phyloP scores from a whole-genome alignment of 176 grass and related monocot genomes.

The Triticum monococcum region DNA sequence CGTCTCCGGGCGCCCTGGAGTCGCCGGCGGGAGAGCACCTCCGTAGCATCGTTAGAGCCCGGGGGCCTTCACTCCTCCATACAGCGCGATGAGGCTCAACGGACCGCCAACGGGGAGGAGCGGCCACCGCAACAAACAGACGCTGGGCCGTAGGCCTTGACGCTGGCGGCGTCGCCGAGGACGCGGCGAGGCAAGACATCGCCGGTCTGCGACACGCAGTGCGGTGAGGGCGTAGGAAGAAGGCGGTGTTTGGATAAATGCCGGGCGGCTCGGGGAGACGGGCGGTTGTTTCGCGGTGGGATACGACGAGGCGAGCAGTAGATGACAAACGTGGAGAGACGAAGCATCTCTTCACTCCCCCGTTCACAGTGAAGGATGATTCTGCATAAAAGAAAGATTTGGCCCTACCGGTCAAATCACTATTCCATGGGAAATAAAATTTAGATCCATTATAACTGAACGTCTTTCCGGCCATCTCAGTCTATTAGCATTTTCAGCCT shows the following conservation, averaged over 20 bases:
- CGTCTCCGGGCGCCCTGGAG: constrained; percentile 39
- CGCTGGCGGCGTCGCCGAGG: not conserved
- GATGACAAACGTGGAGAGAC: constrained; percentile 17
- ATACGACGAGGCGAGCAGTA: not conserved
- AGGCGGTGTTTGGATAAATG: constrained; percentile 38
- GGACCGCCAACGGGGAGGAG: not conserved
- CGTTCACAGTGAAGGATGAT: not conserved
- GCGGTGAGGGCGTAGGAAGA: not conserved
- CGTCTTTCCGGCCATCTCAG: no score
- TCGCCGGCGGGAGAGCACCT: constrained; percentile 56
- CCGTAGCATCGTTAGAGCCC: constrained; percentile 7
- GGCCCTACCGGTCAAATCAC: no score
- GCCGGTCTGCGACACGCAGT: constrained; percentile 6
- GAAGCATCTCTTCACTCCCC: constrained; percentile 27
- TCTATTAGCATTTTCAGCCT: no score
- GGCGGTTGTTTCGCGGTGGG: not conserved
- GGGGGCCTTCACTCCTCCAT: not conserved
- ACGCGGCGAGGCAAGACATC: constrained; percentile 35
- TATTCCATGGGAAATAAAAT: no score
- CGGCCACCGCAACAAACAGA: not conserved
- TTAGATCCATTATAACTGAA: no score
- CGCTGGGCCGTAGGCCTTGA: not conserved
- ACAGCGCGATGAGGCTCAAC: not conserved
- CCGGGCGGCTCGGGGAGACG: constrained; percentile 6
- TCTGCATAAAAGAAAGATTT: no score